phyloP scores from a whole-genome alignment of 441 rosid genomes.

The Erysimum cheiri region DNA sequence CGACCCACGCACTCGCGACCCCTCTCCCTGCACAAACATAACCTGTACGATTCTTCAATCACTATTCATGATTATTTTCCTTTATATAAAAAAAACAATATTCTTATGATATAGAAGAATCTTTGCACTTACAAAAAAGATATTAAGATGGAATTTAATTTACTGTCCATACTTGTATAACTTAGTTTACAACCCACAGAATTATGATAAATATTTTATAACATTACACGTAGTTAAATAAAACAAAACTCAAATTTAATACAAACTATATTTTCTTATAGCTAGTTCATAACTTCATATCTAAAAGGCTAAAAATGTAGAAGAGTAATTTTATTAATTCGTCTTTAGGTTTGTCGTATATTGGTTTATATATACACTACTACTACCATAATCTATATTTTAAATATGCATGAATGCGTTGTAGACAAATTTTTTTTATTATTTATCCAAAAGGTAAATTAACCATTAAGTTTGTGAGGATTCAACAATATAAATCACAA shows the following conservation, averaged over 20 bases:
- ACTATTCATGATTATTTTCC: background rate
- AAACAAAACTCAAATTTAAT: too few species aligned
- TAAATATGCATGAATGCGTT: background rate
- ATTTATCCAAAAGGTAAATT: background rate
- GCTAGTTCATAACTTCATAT: background rate
- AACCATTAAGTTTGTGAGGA: background rate
- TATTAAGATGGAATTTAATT: background rate
- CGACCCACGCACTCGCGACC: conserved; percentile 39
- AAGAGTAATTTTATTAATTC: background rate
- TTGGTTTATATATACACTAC: background rate
- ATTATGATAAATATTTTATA: background rate
- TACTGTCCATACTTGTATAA: background rate
- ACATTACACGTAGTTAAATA: background rate
- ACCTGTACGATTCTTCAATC: conserved; percentile 23
- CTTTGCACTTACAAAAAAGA: background rate
- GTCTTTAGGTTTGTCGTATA: background rate
- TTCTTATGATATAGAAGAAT: background rate
- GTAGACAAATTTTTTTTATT: background rate
- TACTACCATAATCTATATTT: background rate
- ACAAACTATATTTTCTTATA: background rate
- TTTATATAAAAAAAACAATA: background rate
- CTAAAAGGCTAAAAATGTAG: background rate
- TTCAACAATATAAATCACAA: background rate
- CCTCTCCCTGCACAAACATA: conserved; percentile 36
- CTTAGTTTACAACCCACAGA: background rate